Base-by-base conservation (phyloP, 1,139 yeast genomes). In the Candida neerlandica region DNA sequence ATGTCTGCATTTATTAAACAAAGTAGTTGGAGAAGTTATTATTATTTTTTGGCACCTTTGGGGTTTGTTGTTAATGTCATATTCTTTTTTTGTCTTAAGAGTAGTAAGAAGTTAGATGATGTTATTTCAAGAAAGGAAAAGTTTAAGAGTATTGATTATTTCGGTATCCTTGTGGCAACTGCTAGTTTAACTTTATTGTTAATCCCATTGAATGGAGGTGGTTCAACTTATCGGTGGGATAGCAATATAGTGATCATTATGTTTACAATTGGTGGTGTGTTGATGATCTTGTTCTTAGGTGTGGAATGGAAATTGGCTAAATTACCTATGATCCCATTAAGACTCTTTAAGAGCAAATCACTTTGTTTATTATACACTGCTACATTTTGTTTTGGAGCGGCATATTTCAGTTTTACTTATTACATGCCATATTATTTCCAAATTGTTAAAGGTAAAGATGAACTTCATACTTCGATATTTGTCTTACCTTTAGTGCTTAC, bases 301-400 rank as follows among this genome's bases (percentile, higher is more conserved):
- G 65, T 77, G n/a, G 86, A 82, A 58, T 69, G 76, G 69, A 80
- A 73, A 52, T 44, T 77, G 2, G 77, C 86, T 0, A 68, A 61
- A 48, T 62, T 82, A 18, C 86, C 87, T 9, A 78, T 82, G 79
- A 67, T 82, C 35, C 86, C 86, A n/a, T 65, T 81, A 45, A 58
- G 71, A 43, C 59, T 81, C 29, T 80, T 80, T 63, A 71, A 62
- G 44, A 62, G 61, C 44, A 64, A 69, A 2, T 67, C 77, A 21
- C 66, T 80, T 46, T 64, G 77, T 35, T 54, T 77, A 14, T 62
- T 82, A 40, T 63, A 81, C 27, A 43, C 65, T 1, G 76, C 78
- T 49, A 75, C 75, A 51, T 69, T 81, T 52, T 64, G 81, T 23
- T 78, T 77, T 52, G 86, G 86, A 1, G 69, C 77, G 51, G 69